Evolutionary conservation across 1,139 yeast species (phyloP), one percentile per base, ranked within the genome.

Genomic region (Hyphopichia khmerensis): DNA sequence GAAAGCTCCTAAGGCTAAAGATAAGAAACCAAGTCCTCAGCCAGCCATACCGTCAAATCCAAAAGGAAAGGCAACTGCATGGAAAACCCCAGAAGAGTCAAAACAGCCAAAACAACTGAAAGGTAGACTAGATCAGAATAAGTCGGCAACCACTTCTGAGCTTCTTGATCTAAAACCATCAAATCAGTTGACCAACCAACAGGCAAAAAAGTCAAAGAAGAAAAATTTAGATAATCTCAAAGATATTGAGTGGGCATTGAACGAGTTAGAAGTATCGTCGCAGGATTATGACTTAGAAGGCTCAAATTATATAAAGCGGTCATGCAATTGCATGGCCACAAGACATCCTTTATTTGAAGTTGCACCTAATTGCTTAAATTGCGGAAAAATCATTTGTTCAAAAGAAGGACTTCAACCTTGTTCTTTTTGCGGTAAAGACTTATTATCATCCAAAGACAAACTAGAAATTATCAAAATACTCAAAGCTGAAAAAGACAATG

Each of bases 371-470:
- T 95, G 99, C 56, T 65, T 93, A 36, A 83, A 85, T 45, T 95
- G 99, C 63, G 99, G 99, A 10, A 89, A 90, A 59, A 88, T 95
- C 33, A 87, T 93, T 2, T 95, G 99, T 66, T 75, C 77, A 3
- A 83, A 83, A 53, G 98, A 95, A 58, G 98, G 98, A 0, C 60
- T 82, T n/a, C 89, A 90, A 42, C 95, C 95, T 4, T 95, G 99
- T 59, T 78, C 95, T 2, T 87, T 69, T 49, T 93, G 99, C 66
- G 89, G 90, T 0, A 62, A 72, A 19, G 86, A 82, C 29, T 65
- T 93, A 32, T 69, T 93, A 15, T 74, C 82, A 4, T 58, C 64
- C 8, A 75, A 75, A 17, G 96, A 89, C 48, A 75, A 79, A 50
- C 50, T 56, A n/a, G 82, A 80, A 37, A 84, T 93, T 37, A 64